Conservation (phyloP, 176 grass and related monocot genomes). For the Saccharum spontaneum region DNA sequence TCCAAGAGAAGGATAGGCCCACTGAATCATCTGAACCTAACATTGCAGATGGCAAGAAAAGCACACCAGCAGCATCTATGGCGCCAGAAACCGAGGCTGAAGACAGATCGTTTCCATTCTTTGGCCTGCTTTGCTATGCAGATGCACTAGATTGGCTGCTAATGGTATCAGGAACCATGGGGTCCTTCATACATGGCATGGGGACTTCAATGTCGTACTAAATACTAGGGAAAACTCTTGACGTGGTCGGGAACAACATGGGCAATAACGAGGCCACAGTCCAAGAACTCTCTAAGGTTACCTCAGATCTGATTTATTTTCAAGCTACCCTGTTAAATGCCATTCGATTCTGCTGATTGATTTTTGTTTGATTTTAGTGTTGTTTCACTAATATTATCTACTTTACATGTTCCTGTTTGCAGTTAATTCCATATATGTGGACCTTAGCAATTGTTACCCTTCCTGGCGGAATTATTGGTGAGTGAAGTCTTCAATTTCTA, state of each 20-base stretch:
- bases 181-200: conserved; percentile 59
- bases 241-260: conserved; percentile 50
- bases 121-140: conserved; percentile 52
- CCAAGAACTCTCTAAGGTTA: conserved; percentile 48
- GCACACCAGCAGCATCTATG: not conserved
- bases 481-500: conserved; percentile 12
- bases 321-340: not conserved
- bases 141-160: conserved; percentile 55
- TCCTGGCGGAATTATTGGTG: conserved; percentile 64
- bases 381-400: conserved; percentile 17
- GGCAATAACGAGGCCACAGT: conserved; percentile 33
- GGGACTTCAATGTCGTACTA: conserved; percentile 48
- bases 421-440: conserved; percentile 69
- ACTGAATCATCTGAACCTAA: not conserved
- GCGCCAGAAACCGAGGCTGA: not conserved
- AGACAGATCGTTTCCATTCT: conserved; percentile 33
- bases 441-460: conserved; percentile 62
- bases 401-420: conserved; percentile 24
- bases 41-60: conserved; percentile 18
- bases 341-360: conserved; percentile 17
- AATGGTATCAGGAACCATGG: conserved; percentile 51
- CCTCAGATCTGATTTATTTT: not conserved
- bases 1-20: conserved; percentile 16
- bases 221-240: conserved; percentile 49
- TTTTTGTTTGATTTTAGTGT: conserved; percentile 9